phyloP scores from a whole-genome alignment of 495 filamentous ascomycete species.

The Massariosphaeria phaeospora region DNA sequence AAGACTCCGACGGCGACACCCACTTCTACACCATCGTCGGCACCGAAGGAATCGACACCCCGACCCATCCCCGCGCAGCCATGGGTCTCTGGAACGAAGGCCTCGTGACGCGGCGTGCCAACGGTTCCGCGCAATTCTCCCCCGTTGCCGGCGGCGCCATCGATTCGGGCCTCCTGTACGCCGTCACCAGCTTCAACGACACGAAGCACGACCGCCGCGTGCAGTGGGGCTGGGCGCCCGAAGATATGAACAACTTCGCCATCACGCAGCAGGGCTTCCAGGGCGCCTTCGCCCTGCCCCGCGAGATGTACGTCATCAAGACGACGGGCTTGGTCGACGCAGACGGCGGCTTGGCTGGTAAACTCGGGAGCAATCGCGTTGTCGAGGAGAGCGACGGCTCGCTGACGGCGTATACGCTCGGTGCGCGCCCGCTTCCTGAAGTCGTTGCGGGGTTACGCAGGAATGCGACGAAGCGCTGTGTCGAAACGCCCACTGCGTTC shows the following conservation, averaged over 20 bases:
- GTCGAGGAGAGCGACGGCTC: constrained; percentile 34
- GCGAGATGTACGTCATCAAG: constrained; percentile 43
- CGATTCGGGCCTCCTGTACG: constrained; percentile 46
- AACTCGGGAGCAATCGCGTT: constrained; percentile 31
- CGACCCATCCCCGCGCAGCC: constrained; percentile 34
- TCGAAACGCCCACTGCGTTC: constrained; percentile 4
- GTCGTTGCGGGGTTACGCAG: constrained; percentile 40
- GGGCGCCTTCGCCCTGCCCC: constrained; percentile 42
- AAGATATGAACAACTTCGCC: constrained; percentile 41
- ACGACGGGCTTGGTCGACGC: constrained; percentile 35
- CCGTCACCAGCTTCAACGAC: constrained; percentile 43
- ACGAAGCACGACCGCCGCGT: constrained; percentile 44
- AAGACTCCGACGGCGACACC: constrained; percentile 38
- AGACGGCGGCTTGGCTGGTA: constrained; percentile 31
- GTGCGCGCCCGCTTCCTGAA: constrained; percentile 39
- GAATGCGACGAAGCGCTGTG: constrained; percentile 13
- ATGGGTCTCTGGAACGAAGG: constrained; percentile 47
- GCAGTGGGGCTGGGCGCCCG: constrained; percentile 44
- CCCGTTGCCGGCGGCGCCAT: constrained; percentile 40
- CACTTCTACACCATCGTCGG: constrained; percentile 51
- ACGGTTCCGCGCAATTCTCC: constrained; percentile 40
- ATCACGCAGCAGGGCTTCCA: constrained; percentile 44
- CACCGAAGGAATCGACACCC: constrained; percentile 46
- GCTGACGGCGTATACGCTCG: constrained; percentile 42
- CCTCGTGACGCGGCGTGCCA: constrained; percentile 34